Evolutionary conservation across 2,329 filamentous ascomycete genomes (phyloP).

Genomic region (Nigrospora osmanthi): DNA sequence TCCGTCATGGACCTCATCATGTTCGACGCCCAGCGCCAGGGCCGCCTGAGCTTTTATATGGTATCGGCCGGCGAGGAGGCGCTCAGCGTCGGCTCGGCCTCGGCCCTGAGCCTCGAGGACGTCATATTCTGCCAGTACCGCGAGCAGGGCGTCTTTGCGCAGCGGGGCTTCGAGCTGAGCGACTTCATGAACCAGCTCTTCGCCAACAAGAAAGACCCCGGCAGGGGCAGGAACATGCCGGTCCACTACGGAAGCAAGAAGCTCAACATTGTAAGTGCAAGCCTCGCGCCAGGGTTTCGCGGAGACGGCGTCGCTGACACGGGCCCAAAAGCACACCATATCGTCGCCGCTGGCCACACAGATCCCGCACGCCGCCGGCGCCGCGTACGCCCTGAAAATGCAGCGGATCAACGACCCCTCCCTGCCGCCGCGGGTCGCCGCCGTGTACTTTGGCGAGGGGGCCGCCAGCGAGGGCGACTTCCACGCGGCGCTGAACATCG

Average conservation of each 20-base stretch:
- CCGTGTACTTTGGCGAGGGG: slow-evolving; percentile 86
- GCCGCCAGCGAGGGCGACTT: slow-evolving; percentile 89
- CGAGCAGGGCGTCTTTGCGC: slow-evolving; percentile 83
- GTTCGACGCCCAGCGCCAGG: slow-evolving; percentile 95
- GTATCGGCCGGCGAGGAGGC: slow-evolving; percentile 92
- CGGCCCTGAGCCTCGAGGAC: slow-evolving; percentile 74
- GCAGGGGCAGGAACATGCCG: slow-evolving; percentile 89
- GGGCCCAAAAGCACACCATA: slow-evolving; percentile 65
- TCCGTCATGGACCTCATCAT: slow-evolving; percentile 94
- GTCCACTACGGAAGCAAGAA: slow-evolving; percentile 87
- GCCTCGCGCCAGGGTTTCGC: not conserved
- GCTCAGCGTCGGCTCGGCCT: slow-evolving; percentile 81
- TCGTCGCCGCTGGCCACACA: slow-evolving; percentile 82
- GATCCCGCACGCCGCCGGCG: slow-evolving; percentile 79
- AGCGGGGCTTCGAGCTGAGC: slow-evolving; percentile 77
- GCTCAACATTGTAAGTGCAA: slow-evolving; percentile 65
- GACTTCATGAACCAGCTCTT: slow-evolving; percentile 97
- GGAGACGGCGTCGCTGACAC: slow-evolving; percentile 6
- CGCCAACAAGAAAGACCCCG: slow-evolving; percentile 72
- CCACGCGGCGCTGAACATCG: slow-evolving; percentile 85
- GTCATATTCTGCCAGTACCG: slow-evolving; percentile 93
- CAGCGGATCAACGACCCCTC: slow-evolving; percentile 67
- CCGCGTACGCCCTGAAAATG: slow-evolving; percentile 81
- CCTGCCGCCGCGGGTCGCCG: slow-evolving; percentile 59
- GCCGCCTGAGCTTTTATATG: slow-evolving; percentile 95